phyloP scores from a whole-genome alignment of 495 filamentous ascomycete species.

The Aeminium ludgeri region DNA sequence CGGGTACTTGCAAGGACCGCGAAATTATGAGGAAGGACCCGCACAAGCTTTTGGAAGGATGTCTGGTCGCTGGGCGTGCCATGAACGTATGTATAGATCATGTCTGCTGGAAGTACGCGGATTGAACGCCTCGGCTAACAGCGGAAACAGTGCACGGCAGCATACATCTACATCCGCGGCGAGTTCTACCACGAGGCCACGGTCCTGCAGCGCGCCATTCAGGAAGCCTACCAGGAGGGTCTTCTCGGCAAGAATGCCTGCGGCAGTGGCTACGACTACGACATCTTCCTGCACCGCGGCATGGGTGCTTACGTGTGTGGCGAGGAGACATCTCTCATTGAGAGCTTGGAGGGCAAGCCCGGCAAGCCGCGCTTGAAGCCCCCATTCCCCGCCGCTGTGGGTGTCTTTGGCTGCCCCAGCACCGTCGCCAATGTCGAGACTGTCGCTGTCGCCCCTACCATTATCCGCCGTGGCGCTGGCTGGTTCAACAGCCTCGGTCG shows the following conservation, averaged over 20 bases:
- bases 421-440: constrained; percentile 98
- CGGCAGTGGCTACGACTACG: constrained; percentile 91
- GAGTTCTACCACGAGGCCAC: constrained; percentile 97
- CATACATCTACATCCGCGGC: constrained; percentile 98
- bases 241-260: constrained; percentile 96
- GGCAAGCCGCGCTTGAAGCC: constrained; percentile 97
- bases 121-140: not conserved
- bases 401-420: constrained; percentile 92
- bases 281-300: constrained; percentile 89
- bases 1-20: constrained; percentile 96
- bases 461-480: constrained; percentile 73
- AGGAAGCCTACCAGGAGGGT: constrained; percentile 88
- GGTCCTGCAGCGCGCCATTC: constrained; percentile 81
- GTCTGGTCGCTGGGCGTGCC: constrained; percentile 62
- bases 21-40: constrained; percentile 99
- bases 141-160: constrained; percentile 69
- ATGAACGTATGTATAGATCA: constrained; percentile 12
- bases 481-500: constrained; percentile 92
- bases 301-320: constrained; percentile 96
- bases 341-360: constrained; percentile 94
- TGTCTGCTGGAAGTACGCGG: not conserved
- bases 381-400: constrained; percentile 91
- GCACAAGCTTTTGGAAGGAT: constrained; percentile 95
- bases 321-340: constrained; percentile 94
- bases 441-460: constrained; percentile 84